Evolutionary conservation across 352 stramenopile genomes (phyloP).

Genomic region (Phytophthora sansomeana): DNA sequence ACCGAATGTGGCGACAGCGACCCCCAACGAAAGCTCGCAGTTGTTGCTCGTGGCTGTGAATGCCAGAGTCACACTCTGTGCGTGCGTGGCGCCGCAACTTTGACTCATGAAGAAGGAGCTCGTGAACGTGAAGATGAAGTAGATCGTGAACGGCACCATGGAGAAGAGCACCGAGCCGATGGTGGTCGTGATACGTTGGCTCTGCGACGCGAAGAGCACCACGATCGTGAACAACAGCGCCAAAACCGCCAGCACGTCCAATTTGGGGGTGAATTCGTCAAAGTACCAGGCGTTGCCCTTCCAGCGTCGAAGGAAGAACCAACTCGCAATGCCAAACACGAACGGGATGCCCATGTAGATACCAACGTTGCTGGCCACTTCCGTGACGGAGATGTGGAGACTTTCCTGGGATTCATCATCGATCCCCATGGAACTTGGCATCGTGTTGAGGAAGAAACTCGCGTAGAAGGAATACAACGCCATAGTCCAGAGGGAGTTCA

Average conservation of each 20-base stretch:
- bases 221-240: constrained; percentile 76
- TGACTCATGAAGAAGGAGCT: constrained; percentile 52
- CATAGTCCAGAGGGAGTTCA: constrained; percentile 77
- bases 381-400: constrained; percentile 51
- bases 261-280: constrained; percentile 44
- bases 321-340: constrained; percentile 47
- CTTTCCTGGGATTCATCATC: constrained; percentile 20
- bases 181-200: constrained; percentile 61
- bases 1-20: constrained; percentile 74
- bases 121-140: constrained; percentile 72
- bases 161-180: constrained; percentile 65
- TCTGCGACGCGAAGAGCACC: constrained; percentile 80
- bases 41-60: constrained; percentile 91
- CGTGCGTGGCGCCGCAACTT: constrained; percentile 47
- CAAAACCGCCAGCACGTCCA: constrained; percentile 58
- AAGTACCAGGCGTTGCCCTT: constrained; percentile 62
- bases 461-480: constrained; percentile 71
- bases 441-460: constrained; percentile 55
- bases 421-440: constrained; percentile 53
- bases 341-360: constrained; percentile 84
- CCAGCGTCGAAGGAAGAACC: constrained; percentile 43
- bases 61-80: constrained; percentile 55
- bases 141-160: constrained; percentile 64
- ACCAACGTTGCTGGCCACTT: constrained; percentile 62
- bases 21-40: constrained; percentile 79